A percentile compares a stretch with the other conserved stretches of the same genome.
Evolutionary conservation across 148 eudicot genomes (phyloP).

Genomic region (Simmondsia chinensis): DNA sequence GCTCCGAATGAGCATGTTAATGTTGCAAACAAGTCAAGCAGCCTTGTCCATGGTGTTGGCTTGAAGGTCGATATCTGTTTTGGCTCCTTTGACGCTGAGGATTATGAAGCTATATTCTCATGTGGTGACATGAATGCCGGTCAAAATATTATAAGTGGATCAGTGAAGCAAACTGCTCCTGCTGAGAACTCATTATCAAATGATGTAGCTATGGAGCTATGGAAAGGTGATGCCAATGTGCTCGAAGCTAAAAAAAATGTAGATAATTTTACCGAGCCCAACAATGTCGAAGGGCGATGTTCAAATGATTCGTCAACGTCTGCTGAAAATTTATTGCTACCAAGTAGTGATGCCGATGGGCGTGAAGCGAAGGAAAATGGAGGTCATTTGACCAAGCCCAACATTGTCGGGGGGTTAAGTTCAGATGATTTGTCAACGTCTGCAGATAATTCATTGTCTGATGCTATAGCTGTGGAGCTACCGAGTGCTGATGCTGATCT

Average conservation of each 20-base stretch:
- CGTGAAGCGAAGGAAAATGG: too few relatives aligned
- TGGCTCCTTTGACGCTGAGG: constrained; percentile 28
- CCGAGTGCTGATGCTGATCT: constrained; percentile 11
- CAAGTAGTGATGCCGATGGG: constrained; percentile 10
- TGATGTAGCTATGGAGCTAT: constrained; percentile 9
- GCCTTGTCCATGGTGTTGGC: constrained; percentile 8
- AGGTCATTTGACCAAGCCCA: background rate
- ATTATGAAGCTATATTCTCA: too few relatives aligned
- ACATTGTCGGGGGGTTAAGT: constrained; percentile 9
- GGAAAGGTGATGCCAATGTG: constrained; percentile 10
- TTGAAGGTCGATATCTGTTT: constrained; percentile 18
- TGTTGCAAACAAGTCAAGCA: constrained; percentile 12
- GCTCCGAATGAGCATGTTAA: constrained; percentile 14
- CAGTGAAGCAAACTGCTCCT: too few relatives aligned
- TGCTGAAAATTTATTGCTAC: too few relatives aligned
- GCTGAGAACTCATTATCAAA: constrained; percentile 10
- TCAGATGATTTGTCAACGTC: constrained; percentile 21
- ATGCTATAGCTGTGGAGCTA: constrained; percentile 13
- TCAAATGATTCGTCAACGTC: constrained; percentile 21
- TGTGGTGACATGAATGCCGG: too few relatives aligned
- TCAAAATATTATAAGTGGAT: too few relatives aligned
- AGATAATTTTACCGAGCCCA: background rate
- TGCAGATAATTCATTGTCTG: too few relatives aligned
- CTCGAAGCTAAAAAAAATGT: too few relatives aligned
- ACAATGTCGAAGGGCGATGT: constrained; percentile 10